phyloP scores from a whole-genome alignment of 2,329 filamentous ascomycete genomes.

The Talaromyces sp. region DNA sequence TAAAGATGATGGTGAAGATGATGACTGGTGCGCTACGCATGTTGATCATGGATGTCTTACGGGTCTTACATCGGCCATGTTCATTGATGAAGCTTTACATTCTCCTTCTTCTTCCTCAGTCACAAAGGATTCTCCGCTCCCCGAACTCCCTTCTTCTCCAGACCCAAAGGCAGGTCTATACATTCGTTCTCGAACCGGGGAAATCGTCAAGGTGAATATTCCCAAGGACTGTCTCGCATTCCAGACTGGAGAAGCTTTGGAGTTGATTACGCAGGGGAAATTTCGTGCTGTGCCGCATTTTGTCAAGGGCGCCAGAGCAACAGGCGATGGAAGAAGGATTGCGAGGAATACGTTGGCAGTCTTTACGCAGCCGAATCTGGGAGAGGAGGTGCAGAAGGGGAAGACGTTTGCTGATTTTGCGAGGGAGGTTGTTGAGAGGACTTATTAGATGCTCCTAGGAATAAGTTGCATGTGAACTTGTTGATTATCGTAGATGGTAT shows the following conservation, averaged over 20 bases:
- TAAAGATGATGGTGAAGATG: slow-evolving; percentile 52
- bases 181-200: slow-evolving; percentile 77
- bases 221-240: slow-evolving; percentile 89
- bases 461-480: not conserved
- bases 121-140: slow-evolving; percentile 42
- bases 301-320: slow-evolving; percentile 67
- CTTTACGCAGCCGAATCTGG: slow-evolving; percentile 94
- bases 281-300: slow-evolving; percentile 97
- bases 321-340: slow-evolving; percentile 48
- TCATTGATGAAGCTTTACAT: slow-evolving; percentile 64
- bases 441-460: slow-evolving; percentile 45
- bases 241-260: slow-evolving; percentile 87
- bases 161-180: slow-evolving; percentile 87
- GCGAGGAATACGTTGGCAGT: slow-evolving; percentile 88
- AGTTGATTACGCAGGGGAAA: slow-evolving; percentile 82
- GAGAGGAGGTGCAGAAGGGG: slow-evolving; percentile 63
- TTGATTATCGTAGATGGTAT: not conserved
- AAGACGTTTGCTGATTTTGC: slow-evolving; percentile 70
- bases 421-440: slow-evolving; percentile 73
- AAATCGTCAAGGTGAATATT: slow-evolving; percentile 86
- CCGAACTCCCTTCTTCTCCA: slow-evolving; percentile 69
- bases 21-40: slow-evolving; percentile 82
- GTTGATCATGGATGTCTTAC: slow-evolving; percentile 91
- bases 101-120: not conserved
- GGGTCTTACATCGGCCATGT: slow-evolving; percentile 92